Evolutionary conservation across 192 early-diverging fungal genomes (phyloP), one percentile per base, ranked within the genome.

Genomic region (Coemansia javaensis): DNA sequence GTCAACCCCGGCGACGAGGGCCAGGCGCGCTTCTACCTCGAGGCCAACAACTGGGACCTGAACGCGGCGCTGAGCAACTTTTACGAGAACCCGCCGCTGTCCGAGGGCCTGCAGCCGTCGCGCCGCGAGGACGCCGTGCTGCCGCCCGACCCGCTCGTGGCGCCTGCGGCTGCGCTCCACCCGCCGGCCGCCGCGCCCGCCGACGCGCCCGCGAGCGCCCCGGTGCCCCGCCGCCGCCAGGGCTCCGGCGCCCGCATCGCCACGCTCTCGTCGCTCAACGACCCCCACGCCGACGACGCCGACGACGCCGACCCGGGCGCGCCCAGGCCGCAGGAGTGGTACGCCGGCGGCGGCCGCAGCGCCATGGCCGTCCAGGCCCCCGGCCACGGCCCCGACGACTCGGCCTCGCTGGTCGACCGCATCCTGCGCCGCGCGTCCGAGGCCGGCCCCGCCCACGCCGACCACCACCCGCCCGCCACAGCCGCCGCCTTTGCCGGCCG

Each of bases 321-420:
- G n/a, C n/a, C n/a, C n/a, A n/a, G n/a, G 25, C 15, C 50, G 2
- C 61, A 67, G 15, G 78, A 79, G 41, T 91, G 81, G 54, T 98
- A 86, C 79, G 83, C 93, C 15, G 96, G 94, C 5, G 96, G 96
- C 23, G 94, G 96, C 66, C 90, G 89, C 63, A 93, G 89, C 71
- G 93, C 81, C n/a, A 90, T 84, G 32, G 59, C 56, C 2, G 48
- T 51, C 8, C 50, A 47, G 40, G 57, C 66, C 11, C 56, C 53
- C n/a, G 43, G 17, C 25, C 49, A 55, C 30, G 42, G 44, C 21
- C 33, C 15, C 7, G 61, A 27, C 21, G 60, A 53, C 7, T 32
- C 45, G 32, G 56, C 62, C 36, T 66, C 64, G n/a, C 46, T 67
- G 13, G 64, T 75, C 24, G 59, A 66, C 37, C 63, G 58, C 24